phyloP scores from a whole-genome alignment of 768 basidiomycete genomes.

The Gloeophyllum trabeum region DNA sequence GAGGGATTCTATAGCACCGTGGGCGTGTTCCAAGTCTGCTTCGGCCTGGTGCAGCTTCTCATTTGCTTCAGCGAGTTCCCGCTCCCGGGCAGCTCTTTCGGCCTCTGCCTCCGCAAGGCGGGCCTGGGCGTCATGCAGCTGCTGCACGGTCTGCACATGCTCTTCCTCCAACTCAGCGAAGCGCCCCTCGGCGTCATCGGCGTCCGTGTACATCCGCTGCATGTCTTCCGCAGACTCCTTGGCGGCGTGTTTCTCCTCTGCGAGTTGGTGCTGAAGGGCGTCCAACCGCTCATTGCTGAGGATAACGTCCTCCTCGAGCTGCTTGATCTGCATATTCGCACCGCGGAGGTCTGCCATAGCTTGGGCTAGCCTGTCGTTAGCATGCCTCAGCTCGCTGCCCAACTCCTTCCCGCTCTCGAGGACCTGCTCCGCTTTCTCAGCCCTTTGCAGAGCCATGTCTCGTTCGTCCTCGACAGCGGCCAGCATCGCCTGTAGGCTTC shows the following conservation, averaged over 20 bases:
- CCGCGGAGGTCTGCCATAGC: conserved; percentile 48
- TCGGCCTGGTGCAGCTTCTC: conserved; percentile 33
- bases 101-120: conserved; percentile 48
- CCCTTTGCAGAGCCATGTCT: conserved; percentile 45
- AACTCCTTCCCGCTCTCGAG: conserved; percentile 58
- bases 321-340: conserved; percentile 45
- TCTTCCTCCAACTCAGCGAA: conserved; percentile 14
- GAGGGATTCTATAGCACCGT: too few species aligned
- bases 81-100: conserved; percentile 35
- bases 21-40: conserved; percentile 21
- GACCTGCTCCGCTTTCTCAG: conserved; percentile 50
- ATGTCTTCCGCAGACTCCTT: conserved; percentile 28
- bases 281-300: conserved; percentile 39
- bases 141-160: conserved; percentile 13
- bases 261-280: conserved; percentile 44
- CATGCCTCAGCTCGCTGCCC: conserved; percentile 54
- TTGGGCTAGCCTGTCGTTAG: conserved; percentile 46
- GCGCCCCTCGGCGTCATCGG: conserved; percentile 14
- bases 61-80: conserved; percentile 35
- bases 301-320: conserved; percentile 50
- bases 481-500: conserved; percentile 35
- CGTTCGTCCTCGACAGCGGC: conserved; percentile 37
- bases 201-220: conserved; percentile 19
- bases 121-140: conserved; percentile 29
- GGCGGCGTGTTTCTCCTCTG: conserved; percentile 35